phyloP scores from a whole-genome alignment of 768 basidiomycete species.

The Crassisporium funariophilum region DNA sequence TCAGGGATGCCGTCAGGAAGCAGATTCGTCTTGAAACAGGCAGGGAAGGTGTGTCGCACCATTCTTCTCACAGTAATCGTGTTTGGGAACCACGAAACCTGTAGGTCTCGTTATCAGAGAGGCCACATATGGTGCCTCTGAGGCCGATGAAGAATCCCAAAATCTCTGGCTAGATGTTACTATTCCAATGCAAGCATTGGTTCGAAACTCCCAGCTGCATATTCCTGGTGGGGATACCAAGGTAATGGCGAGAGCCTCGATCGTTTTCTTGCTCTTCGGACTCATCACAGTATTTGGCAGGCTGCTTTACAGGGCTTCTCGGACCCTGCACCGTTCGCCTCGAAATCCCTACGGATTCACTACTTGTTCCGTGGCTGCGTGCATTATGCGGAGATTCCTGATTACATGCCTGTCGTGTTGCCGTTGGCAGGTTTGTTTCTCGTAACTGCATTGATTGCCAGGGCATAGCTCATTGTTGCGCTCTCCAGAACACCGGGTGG shows the following conservation, averaged over 20 bases:
- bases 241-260: slow-evolving; percentile 40
- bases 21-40: slow-evolving; percentile 64
- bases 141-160: slow-evolving; percentile 49
- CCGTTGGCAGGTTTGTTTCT: slow-evolving; percentile 68
- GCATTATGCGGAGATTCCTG: slow-evolving; percentile 81
- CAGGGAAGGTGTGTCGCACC: slow-evolving; percentile 54
- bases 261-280: slow-evolving; percentile 1
- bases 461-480: no score
- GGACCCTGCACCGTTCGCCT: slow-evolving; percentile 76
- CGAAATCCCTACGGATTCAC: slow-evolving; percentile 69
- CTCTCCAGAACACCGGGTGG: slow-evolving; percentile 23
- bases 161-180: slow-evolving; percentile 76
- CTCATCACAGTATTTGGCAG: slow-evolving; percentile 34
- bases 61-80: not conserved
- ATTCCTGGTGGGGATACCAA: slow-evolving; percentile 78
- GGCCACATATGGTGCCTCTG: slow-evolving; percentile 69
- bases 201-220: slow-evolving; percentile 75
- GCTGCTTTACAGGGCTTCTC: slow-evolving; percentile 83
- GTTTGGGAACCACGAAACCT: not conserved
- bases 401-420: slow-evolving; percentile 67
- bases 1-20: slow-evolving; percentile 68
- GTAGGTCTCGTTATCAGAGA: slow-evolving; percentile 77
- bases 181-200: slow-evolving; percentile 78
- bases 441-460: not conserved
- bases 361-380: slow-evolving; percentile 74